Evolutionary conservation across 2,329 filamentous ascomycete genomes (phyloP).

Genomic region (Talaromyces sp.): DNA sequence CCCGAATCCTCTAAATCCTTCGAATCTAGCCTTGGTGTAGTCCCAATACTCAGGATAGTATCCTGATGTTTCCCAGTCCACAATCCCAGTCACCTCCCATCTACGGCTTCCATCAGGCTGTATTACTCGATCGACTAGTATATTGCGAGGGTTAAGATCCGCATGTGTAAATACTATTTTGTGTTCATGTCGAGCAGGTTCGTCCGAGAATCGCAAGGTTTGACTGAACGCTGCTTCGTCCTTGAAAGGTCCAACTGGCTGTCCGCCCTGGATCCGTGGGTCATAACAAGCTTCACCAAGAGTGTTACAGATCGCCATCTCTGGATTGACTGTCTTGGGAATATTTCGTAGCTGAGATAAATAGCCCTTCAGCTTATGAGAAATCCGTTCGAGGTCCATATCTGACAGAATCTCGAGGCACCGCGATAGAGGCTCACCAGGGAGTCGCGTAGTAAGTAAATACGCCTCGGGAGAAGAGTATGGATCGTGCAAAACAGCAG

Average conservation of each 20-base stretch:
- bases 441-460: not conserved
- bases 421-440: not conserved
- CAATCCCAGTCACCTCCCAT: not conserved
- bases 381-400: not conserved
- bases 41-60: slow-evolving; percentile 8
- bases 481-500: not conserved
- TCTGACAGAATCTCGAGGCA: not conserved
- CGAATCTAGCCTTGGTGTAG: not conserved
- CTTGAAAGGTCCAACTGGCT: not conserved
- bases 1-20: not conserved
- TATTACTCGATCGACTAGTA: not conserved
- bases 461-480: not conserved
- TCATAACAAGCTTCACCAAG: not conserved
- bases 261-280: not conserved
- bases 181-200: not conserved
- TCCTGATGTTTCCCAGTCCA: not conserved
- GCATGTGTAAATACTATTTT: slow-evolving; percentile 8
- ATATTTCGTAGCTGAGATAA: not conserved
- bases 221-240: slow-evolving; percentile 1
- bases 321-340: not conserved
- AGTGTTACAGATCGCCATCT: slow-evolving; percentile 3
- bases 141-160: slow-evolving; percentile 2
- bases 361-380: not conserved
- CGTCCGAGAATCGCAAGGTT: not conserved
- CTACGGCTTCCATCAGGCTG: not conserved